Percentiles rank a stretch among this genome's conserved stretches.
phyloP scores from a whole-genome alignment of 202 grass and related monocot genomes.

The Tripidium arundinaceum region DNA sequence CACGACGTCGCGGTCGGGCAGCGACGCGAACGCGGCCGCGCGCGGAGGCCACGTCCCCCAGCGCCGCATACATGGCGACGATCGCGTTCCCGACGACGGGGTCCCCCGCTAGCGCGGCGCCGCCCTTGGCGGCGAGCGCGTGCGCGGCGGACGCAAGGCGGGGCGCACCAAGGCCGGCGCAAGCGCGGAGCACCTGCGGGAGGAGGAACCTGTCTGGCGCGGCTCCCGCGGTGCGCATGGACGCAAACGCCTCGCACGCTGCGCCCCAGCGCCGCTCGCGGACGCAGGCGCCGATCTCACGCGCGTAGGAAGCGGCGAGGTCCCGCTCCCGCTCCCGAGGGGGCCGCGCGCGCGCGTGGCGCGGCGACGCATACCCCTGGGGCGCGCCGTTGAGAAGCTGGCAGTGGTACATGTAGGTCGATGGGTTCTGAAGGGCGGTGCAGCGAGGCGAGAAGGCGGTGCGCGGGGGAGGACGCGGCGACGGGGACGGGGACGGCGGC shows the following conservation, averaged over 20 bases:
- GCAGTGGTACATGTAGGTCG: conserved; percentile 4
- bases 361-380: conserved; percentile 4
- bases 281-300: conserved; percentile 40
- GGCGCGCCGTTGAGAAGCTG: conserved; percentile 5
- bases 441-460: conserved; percentile 23
- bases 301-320: conserved; percentile 34
- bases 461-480: background rate
- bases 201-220: conserved; percentile 60
- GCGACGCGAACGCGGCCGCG: conserved; percentile 43
- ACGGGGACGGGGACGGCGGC: background rate
- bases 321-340: conserved; percentile 8
- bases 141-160: conserved; percentile 43
- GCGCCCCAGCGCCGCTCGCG: conserved; percentile 47
- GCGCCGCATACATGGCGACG: conserved; percentile 57
- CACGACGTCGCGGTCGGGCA: conserved; percentile 58
- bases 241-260: conserved; percentile 43
- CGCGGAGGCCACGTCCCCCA: conserved; percentile 48
- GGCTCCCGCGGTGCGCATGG: conserved; percentile 43
- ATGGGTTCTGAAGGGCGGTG: conserved; percentile 19
- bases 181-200: conserved; percentile 66
- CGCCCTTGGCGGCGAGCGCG: conserved; percentile 41
- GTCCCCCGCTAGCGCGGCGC: conserved; percentile 21
- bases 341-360: background rate
- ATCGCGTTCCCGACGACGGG: conserved; percentile 57
- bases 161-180: conserved; percentile 34